Conservation (phyloP, 257 asterid genomes). For the Anisodus acutangulus region DNA sequence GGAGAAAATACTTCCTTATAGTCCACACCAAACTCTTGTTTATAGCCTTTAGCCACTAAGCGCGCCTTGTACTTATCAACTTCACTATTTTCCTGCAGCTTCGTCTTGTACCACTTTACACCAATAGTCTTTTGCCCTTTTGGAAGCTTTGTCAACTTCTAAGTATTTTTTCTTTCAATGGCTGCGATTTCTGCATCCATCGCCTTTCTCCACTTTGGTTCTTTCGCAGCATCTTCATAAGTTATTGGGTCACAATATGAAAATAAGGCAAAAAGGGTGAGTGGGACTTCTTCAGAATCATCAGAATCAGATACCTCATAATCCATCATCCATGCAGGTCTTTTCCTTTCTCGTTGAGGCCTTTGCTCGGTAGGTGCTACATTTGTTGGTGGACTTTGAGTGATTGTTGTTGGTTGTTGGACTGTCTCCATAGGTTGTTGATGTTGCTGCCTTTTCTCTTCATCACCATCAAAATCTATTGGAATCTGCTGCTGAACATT, state of each 20-base stretch:
- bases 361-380: not conserved
- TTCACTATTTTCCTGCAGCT: not conserved
- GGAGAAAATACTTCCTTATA: not conserved
- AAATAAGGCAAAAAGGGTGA: not conserved
- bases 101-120: constrained; percentile 23
- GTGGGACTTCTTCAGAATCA: not conserved
- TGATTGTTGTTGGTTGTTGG: no score
- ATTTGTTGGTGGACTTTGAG: no score
- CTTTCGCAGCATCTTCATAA: not conserved
- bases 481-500: not conserved
- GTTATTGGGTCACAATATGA: not conserved
- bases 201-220: no score
- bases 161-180: not conserved
- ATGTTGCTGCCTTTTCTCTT: not conserved
- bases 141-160: constrained; percentile 3
- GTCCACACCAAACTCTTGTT: not conserved
- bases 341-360: not conserved
- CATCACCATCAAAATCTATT: not conserved
- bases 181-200: no score
- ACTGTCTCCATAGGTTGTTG: no score
- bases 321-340: not conserved
- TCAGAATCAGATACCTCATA: not conserved
- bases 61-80: constrained; percentile 19
- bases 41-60: not conserved
- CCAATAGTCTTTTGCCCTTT: not conserved